These are phyloP conservation scores for Umbilicus rupestris DNA, from an alignment of 164 flowering plant genomes.

Conservation along the genomic window DNA sequence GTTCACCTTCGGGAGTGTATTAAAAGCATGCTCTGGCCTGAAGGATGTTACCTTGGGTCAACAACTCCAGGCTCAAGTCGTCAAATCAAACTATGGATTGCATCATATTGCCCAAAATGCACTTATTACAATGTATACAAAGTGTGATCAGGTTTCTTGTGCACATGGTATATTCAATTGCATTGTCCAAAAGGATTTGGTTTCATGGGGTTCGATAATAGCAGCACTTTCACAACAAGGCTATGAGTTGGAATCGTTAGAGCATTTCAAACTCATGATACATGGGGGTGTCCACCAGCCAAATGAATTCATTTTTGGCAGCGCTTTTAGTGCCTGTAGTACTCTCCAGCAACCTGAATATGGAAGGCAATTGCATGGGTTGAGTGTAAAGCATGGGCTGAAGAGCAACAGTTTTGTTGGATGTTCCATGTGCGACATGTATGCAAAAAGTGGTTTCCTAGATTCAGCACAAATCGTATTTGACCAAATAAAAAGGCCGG, in stretches of 20 bases:
- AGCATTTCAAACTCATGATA: constrained; percentile 44
- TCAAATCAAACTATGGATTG: constrained; percentile 35
- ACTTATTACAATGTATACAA: constrained; percentile 56
- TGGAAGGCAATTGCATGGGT: constrained; percentile 51
- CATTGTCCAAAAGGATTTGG: constrained; percentile 38
- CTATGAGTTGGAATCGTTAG: constrained; percentile 38
- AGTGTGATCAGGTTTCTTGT: constrained; percentile 28
- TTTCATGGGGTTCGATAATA: constrained; percentile 70
- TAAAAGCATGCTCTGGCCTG: constrained; percentile 43
- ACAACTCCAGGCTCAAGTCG: constrained; percentile 49
- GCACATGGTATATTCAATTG: constrained; percentile 36
- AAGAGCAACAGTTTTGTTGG: constrained; percentile 37
- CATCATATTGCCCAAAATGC: constrained; percentile 49
- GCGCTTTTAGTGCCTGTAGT: constrained; percentile 58
- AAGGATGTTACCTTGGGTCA: constrained; percentile 30
- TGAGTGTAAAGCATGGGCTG: constrained; percentile 52
- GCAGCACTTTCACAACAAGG: constrained; percentile 51
- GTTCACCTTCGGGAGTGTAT: constrained; percentile 44
- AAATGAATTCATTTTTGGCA: constrained; percentile 61
- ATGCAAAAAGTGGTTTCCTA: constrained; percentile 55
- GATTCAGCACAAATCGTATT: constrained; percentile 39
- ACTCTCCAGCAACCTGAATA: constrained; percentile 29
- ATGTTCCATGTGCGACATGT: constrained; percentile 69
- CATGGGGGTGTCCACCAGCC: constrained; percentile 26
- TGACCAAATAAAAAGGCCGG: constrained; percentile 40